phyloP scores from a whole-genome alignment of 2,329 filamentous ascomycete genomes.

The Huntiella bhutanensis region DNA sequence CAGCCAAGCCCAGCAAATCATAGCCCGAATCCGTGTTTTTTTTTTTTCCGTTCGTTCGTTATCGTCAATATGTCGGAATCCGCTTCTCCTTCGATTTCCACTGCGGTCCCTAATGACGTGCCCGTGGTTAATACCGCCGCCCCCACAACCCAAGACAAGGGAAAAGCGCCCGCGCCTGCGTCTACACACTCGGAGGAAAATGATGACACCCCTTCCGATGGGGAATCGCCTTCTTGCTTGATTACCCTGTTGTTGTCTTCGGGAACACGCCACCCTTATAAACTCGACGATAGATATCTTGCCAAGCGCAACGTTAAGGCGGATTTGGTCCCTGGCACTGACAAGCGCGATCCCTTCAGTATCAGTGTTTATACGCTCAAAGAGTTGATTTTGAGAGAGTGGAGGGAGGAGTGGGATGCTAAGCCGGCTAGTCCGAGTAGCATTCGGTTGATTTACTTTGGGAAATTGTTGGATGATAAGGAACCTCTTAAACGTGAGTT shows the following conservation, averaged over 20 bases:
- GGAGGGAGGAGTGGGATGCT: constrained; percentile 80
- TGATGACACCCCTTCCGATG: not conserved
- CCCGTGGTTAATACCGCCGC: not conserved
- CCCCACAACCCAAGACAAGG: constrained; percentile 1
- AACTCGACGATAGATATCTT: constrained; percentile 73
- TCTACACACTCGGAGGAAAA: constrained; percentile 5
- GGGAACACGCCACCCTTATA: constrained; percentile 74
- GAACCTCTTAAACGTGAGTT: constrained; percentile 59
- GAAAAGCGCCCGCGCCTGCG: constrained; percentile 13
- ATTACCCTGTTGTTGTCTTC: constrained; percentile 72
- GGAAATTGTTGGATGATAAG: constrained; percentile 80
- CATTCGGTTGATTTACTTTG: constrained; percentile 83
- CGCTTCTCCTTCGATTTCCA: not conserved
- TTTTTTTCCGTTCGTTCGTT: not conserved
- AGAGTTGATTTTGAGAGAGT: constrained; percentile 82
- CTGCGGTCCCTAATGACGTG: not conserved
- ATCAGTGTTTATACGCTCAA: constrained; percentile 90
- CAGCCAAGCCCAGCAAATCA: not conserved
- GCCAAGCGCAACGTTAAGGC: constrained; percentile 61
- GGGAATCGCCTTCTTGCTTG: constrained; percentile 30
- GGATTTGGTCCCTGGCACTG: constrained; percentile 32
- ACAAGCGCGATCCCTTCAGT: constrained; percentile 57
- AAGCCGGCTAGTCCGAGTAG: constrained; percentile 72
- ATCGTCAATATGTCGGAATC: not conserved
- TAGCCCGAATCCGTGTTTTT: not conserved